Evolutionary conservation across 805 yeast species (phyloP), one percentile per base, ranked within the genome.

Genomic region (Maudiozyma pseudohumilis): DNA sequence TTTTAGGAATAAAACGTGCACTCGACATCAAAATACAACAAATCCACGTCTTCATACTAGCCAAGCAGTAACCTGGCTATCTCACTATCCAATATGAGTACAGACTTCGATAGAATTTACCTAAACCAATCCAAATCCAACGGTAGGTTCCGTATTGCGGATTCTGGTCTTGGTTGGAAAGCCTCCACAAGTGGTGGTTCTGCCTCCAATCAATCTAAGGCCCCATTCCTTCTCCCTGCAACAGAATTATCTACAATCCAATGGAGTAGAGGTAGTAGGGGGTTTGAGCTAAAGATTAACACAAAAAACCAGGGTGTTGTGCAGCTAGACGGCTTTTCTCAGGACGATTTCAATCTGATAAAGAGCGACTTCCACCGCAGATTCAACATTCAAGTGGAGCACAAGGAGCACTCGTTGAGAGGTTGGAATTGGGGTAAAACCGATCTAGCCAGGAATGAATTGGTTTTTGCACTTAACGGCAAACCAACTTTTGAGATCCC

Each of bases 341-440:
- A 67, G 24, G 87, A 80, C 42, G 96, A 89, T 55, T 80, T 84
- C 52, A 75, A 77, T 42, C 70, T 80, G 42, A 66, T 92, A 53
- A 89, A 88, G 60, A 81, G 74, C 53, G 94, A 88, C 47, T 68
- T 92, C 48, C 87, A 82, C 54, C 69, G 87, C 48, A 74, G 81
- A 52, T 85, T 87, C 60, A 69, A 68, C 39, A 66, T 84, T 30
- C 73, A 74, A 39, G 69, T 92, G 41, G 97, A 92, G 50, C 80
- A 73, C 44, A 76, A 71, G 51, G 97, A 89, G 52, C 98, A 92
- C 61, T 82, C 96, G 4, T 66, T 92, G 46, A 75, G 96, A 64
- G 99, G 99, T 23, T 92, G 98, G 98, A 92, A 92, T 62, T 92
- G 98, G 98, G 99, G 99, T 38, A 77, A 80, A 46, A 70, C 89